Evolutionary conservation across 495 filamentous ascomycete species (phyloP).

Genomic region (Hamigera avellanea): DNA sequence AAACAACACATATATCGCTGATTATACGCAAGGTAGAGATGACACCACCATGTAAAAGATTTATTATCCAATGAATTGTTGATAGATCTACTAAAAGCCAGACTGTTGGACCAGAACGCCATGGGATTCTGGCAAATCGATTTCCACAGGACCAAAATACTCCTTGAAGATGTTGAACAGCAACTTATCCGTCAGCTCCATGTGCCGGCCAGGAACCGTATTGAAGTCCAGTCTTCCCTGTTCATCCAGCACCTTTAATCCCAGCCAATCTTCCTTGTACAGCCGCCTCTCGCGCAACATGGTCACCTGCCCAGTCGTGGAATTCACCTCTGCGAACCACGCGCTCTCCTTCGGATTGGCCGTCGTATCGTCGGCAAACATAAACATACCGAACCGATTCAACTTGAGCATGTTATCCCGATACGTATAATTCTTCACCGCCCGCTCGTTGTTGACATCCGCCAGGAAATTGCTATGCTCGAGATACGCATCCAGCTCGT

Average conservation of each 20-base stretch:
- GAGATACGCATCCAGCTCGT: conserved; percentile 61
- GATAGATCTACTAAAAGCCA: conserved; percentile 1
- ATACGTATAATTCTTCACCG: conserved; percentile 61
- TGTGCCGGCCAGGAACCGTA: conserved; percentile 62
- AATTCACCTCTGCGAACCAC: conserved; percentile 85
- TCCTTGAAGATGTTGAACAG: conserved; percentile 56
- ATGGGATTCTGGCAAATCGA: too few species aligned
- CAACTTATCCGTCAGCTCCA: conserved; percentile 61
- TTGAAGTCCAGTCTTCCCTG: conserved; percentile 68
- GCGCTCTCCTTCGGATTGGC: conserved; percentile 84
- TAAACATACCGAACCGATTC: conserved; percentile 75
- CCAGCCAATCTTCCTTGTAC: conserved; percentile 92
- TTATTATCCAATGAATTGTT: too few species aligned
- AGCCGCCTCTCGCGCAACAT: conserved; percentile 57
- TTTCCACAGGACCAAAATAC: conserved; percentile 46
- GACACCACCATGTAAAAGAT: too few species aligned
- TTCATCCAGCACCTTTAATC: conserved; percentile 69
- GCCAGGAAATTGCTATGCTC: conserved; percentile 86
- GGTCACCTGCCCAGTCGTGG: conserved; percentile 47
- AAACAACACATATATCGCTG: too few species aligned
- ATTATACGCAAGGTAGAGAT: too few species aligned
- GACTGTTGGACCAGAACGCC: conserved; percentile 16
- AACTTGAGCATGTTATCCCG: conserved; percentile 55
- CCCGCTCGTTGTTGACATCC: conserved; percentile 94
- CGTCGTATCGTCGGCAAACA: conserved; percentile 79